A percentile compares a stretch with the other conserved stretches of the same genome.
These are phyloP conservation scores for Hypoxylon sp. DNA, from an alignment of 2,329 filamentous ascomycete species.

Conservation along the genomic window DNA sequence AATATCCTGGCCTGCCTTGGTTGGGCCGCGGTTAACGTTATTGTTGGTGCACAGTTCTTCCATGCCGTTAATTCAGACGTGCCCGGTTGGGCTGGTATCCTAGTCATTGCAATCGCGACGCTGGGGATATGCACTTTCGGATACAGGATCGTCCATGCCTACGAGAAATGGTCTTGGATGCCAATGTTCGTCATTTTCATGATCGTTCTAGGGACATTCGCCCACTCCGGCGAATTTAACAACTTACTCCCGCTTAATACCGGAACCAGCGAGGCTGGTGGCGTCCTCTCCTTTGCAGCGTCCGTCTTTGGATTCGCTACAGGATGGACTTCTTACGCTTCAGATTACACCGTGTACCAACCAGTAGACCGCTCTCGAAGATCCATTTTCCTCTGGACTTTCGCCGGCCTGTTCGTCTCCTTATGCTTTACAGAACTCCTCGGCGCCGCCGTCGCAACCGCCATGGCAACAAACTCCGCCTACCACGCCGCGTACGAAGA, in stretches of 20 bases:
- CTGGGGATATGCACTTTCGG: slow-evolving; percentile 80
- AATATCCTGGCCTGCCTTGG: slow-evolving; percentile 80
- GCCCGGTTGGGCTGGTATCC: slow-evolving; percentile 80
- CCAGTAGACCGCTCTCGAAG: slow-evolving; percentile 70
- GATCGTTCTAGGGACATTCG: slow-evolving; percentile 78
- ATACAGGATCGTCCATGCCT: slow-evolving; percentile 81
- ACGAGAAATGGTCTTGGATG: slow-evolving; percentile 83
- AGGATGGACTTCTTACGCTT: slow-evolving; percentile 81
- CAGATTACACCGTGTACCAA: slow-evolving; percentile 87
- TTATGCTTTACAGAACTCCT: slow-evolving; percentile 82
- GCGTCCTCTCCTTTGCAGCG: slow-evolving; percentile 75
- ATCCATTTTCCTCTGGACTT: slow-evolving; percentile 79
- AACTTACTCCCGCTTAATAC: slow-evolving; percentile 69
- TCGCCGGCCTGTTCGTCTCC: slow-evolving; percentile 77
- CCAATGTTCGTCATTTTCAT: slow-evolving; percentile 81
- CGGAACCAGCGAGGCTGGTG: slow-evolving; percentile 72
- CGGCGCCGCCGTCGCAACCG: slow-evolving; percentile 78
- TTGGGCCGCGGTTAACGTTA: slow-evolving; percentile 83
- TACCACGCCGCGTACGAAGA: slow-evolving; percentile 69
- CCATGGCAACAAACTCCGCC: slow-evolving; percentile 67
- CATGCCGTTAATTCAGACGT: slow-evolving; percentile 79
- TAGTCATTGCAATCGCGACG: slow-evolving; percentile 79
- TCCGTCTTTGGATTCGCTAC: slow-evolving; percentile 78
- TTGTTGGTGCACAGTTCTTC: slow-evolving; percentile 84
- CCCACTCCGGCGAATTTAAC: slow-evolving; percentile 75